Base-by-base conservation (phyloP, 169 alveolate species). In the Plasmodium vivax region DNA sequence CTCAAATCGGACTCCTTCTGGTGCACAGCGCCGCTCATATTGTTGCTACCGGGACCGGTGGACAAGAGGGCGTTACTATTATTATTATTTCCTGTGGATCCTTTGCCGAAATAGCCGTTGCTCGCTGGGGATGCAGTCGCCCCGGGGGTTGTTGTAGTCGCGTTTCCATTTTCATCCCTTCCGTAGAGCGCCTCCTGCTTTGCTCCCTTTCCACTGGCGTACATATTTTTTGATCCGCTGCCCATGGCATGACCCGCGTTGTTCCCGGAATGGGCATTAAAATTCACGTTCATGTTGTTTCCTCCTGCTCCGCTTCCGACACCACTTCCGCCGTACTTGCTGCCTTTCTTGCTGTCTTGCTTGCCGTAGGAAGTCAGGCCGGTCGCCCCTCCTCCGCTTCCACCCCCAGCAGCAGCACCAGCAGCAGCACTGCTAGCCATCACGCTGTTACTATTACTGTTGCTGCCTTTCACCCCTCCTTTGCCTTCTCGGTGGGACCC, bases 111-210 rank as follows among this genome's bases (percentile, higher is more conserved):
- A 54, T 30, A 77, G 81, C 34, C 43, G 45, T 74, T 87, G 27
- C 93, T 41, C 30, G 30, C 74, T 36, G 82, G 14, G 7, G 38
- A 19, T 27, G 14, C 7, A 47, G 68, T 14, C 16, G 47, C 32
- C 16, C 54, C 85, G 9, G 36, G 62, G 62, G 62, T 43, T 8
- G n/a, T 68, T 3, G 38, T 68, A 23, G 14, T 30, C n/a, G n/a
- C 38, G 38, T 30, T 43, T 71, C 71, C 58, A 3, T 41, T 79
- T 51, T 84, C 93, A 2, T 47, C 82, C 36, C 82, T 84, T 32
- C 79, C 71, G 73, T 84, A 32, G 14, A 68, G 77, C n/a, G 7
- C 77, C 72, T 84, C 93, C n/a, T 45, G 93, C 12, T 84, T 84
- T 1, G 34, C 38, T 8, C 54, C 56, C 34, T 87, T 75, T 12